Conservation (phyloP, 2,329 filamentous ascomycete species). For the Aspergillus phoenicis region DNA sequence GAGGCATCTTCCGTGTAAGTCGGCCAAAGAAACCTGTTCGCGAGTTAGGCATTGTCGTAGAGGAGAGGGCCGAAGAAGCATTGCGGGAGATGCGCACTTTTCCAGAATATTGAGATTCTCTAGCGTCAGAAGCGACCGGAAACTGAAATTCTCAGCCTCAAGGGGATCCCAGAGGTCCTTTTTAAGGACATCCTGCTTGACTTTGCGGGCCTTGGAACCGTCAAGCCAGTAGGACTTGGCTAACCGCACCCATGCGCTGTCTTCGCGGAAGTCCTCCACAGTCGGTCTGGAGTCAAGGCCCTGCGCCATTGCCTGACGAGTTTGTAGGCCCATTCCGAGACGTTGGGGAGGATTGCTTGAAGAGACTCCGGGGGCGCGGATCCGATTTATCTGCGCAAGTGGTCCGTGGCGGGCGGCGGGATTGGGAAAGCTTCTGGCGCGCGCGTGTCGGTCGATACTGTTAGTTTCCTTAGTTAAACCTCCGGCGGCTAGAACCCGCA, state of each 20-base stretch:
- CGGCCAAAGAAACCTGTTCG: conserved; percentile 85
- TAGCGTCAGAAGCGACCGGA: conserved; percentile 75
- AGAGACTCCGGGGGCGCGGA: conserved; percentile 59
- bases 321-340: conserved; percentile 44
- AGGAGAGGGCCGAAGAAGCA: neutral
- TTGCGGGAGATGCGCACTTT: conserved; percentile 54
- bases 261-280: conserved; percentile 46
- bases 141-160: conserved; percentile 76
- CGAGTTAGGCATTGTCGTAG: conserved; percentile 22
- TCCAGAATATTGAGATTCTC: conserved; percentile 92
- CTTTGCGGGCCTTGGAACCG: conserved; percentile 68
- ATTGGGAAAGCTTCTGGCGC: conserved; percentile 33
- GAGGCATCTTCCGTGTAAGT: conserved; percentile 85
- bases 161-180: conserved; percentile 85
- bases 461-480: conserved; percentile 10
- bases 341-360: conserved; percentile 48
- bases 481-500: conserved; percentile 29
- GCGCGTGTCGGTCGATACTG: conserved; percentile 27
- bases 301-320: conserved; percentile 61
- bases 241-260: conserved; percentile 62
- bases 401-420: conserved; percentile 28
- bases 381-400: conserved; percentile 33
- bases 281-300: conserved; percentile 46
- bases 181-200: conserved; percentile 80
- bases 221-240: conserved; percentile 86